Base-by-base conservation (phyloP, 345 rosid species). In the Acer saccharum region DNA sequence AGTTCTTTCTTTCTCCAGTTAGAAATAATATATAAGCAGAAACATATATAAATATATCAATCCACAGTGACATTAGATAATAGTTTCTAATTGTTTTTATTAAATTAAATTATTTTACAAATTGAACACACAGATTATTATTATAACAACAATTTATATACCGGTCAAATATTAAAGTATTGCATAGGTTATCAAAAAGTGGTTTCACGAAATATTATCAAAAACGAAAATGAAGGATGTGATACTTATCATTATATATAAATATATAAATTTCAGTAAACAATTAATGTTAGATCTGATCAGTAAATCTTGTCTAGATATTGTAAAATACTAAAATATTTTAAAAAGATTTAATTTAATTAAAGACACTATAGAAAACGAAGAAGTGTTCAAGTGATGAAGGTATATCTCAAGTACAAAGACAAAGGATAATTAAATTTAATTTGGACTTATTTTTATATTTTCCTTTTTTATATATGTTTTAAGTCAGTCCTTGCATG, bases 111-210 rank as follows among this genome's bases (percentile, higher is more conserved):
- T 35, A 35, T 35, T 35, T 35, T 35, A 35, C 6, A 35, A 35
- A 35, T 35, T 32, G 6, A 32, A 32, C 39, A 35, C 39, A 35
- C 14, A 17, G 12, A 52, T 43, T 43, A 43, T 43, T 4, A 32
- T 54, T 67, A 71, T 75, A 69, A 71, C 48, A 68, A 65, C 32
- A 72, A 72, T 60, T 68, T 79, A 43, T 52, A 70, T 4, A 35
- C 39, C 39, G 69, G 82, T 85, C 87, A 85, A 85, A 77, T 79
- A 68, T 58, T 80, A 84, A 79, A 81, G 35, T 54, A 77, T 63
- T 73, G 4, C 10, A 29, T 71, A 60, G 65, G 80, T 55, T 74
- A 67, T 61, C 32, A 55, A 79, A 82, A 84, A 62, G 64, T 63
- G 62, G 68, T 35, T 74, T 74, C 54, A 65, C 46, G 67, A 80